These are phyloP conservation scores for Apiospora phragmitis DNA, from an alignment of 2,329 filamentous ascomycete species.

Conservation along the genomic window DNA sequence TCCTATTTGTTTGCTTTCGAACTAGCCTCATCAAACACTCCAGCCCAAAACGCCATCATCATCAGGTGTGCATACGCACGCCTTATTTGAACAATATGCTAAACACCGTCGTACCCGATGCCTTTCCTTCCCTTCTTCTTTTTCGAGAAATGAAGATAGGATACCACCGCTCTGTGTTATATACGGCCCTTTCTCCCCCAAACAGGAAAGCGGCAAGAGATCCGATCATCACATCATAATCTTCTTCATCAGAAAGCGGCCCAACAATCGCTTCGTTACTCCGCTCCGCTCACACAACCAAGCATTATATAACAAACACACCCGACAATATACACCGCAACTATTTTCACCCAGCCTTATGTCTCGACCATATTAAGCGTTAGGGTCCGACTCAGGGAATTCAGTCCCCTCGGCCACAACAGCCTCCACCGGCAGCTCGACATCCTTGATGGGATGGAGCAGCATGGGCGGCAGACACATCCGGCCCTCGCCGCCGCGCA, in stretches of 20 bases:
- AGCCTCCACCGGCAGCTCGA: slow-evolving; percentile 65
- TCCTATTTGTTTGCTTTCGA: background rate
- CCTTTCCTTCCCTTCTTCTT: background rate
- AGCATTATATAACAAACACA: background rate
- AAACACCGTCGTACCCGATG: background rate
- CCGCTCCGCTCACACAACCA: background rate
- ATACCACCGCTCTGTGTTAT: background rate
- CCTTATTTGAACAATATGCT: background rate
- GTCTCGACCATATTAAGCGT: background rate
- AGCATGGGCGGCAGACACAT: slow-evolving; percentile 93
- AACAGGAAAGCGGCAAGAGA: background rate
- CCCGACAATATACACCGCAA: background rate
- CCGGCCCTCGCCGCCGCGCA: slow-evolving; percentile 72
- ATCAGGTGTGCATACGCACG: background rate
- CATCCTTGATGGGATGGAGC: slow-evolving; percentile 82
- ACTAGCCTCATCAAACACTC: background rate
- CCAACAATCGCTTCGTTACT: background rate
- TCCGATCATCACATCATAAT: slow-evolving; percentile 6
- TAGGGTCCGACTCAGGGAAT: slow-evolving; percentile 51
- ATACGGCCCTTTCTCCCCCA: background rate
- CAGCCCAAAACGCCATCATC: background rate
- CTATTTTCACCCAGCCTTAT: background rate
- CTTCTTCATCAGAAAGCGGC: background rate
- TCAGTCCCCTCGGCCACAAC: slow-evolving; percentile 48
- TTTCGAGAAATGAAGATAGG: background rate